phyloP scores from a whole-genome alignment of 2,329 filamentous ascomycete genomes.

The Fusarium armeniacum region DNA sequence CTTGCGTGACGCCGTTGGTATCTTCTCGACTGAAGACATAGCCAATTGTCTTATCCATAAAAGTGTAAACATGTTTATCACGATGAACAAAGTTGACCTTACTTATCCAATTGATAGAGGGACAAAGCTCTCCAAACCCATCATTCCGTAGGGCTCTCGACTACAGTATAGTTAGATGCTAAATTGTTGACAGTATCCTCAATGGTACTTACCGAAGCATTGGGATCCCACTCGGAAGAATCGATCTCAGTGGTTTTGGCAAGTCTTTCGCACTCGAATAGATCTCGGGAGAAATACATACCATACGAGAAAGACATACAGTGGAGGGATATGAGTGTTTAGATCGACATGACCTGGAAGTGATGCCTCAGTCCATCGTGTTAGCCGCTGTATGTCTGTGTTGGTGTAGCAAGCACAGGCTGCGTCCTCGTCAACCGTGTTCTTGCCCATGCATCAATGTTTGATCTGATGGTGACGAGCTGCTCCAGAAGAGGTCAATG shows the following conservation, averaged over 20 bases:
- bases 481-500: conserved; percentile 36
- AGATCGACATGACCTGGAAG: not conserved
- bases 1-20: conserved; percentile 6
- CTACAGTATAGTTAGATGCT: conserved; percentile 21
- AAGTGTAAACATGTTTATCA: not conserved
- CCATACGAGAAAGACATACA: conserved; percentile 37
- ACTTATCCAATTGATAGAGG: conserved; percentile 2
- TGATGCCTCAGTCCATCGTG: conserved; percentile 28
- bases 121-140: conserved; percentile 12
- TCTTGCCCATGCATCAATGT: conserved; percentile 26
- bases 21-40: conserved; percentile 11
- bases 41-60: conserved; percentile 18
- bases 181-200: not conserved
- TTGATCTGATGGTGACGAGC: conserved; percentile 19
- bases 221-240: conserved; percentile 23
- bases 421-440: not conserved
- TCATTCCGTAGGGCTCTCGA: conserved; percentile 10
- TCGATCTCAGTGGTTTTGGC: not conserved
- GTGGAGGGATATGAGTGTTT: conserved; percentile 17
- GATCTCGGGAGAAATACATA: conserved; percentile 30
- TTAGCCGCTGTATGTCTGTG: conserved; percentile 20
- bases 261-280: conserved; percentile 11
- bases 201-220: conserved; percentile 21
- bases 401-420: conserved; percentile 44
- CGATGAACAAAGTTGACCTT: conserved; percentile 17